Evolutionary conservation across 305 asterid species (phyloP).

Genomic region (Salvia sclarea): DNA sequence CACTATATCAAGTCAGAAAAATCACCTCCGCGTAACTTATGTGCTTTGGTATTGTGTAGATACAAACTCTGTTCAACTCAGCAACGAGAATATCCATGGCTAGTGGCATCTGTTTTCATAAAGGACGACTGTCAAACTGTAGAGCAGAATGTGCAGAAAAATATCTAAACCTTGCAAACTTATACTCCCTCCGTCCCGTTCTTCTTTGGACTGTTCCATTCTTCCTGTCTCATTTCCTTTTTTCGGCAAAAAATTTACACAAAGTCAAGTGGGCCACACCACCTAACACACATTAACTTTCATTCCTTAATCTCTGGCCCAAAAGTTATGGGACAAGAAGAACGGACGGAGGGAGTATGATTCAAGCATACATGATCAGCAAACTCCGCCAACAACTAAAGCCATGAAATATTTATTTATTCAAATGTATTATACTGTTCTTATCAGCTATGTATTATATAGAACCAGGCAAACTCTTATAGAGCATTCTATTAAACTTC

Average conservation of each 20-base stretch:
- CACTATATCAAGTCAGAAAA: conserved; percentile 22
- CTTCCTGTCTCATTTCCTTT: too few species aligned
- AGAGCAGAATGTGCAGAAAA: conserved; percentile 8
- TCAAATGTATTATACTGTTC: neutral
- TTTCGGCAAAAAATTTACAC: too few species aligned
- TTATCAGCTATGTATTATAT: neutral
- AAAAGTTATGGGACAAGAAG: too few species aligned
- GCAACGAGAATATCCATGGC: conserved; percentile 82
- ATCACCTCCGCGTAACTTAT: conserved; percentile 63
- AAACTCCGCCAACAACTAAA: neutral
- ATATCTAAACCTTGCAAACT: conserved; percentile 2
- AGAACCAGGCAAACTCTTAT: neutral
- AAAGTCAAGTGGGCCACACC: too few species aligned
- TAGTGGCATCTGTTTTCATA: conserved; percentile 54
- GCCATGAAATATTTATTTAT: neutral
- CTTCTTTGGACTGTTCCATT: too few species aligned
- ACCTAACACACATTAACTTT: too few species aligned
- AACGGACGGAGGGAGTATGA: too few species aligned
- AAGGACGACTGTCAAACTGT: neutral
- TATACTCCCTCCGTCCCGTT: neutral
- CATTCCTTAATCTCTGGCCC: too few species aligned
- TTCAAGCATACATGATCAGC: neutral
- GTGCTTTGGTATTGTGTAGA: conserved; percentile 84
- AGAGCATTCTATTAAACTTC: neutral
- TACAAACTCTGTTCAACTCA: conserved; percentile 76